phyloP scores from a whole-genome alignment of 2,329 filamentous ascomycete species.

The Scytalidium sp. region DNA sequence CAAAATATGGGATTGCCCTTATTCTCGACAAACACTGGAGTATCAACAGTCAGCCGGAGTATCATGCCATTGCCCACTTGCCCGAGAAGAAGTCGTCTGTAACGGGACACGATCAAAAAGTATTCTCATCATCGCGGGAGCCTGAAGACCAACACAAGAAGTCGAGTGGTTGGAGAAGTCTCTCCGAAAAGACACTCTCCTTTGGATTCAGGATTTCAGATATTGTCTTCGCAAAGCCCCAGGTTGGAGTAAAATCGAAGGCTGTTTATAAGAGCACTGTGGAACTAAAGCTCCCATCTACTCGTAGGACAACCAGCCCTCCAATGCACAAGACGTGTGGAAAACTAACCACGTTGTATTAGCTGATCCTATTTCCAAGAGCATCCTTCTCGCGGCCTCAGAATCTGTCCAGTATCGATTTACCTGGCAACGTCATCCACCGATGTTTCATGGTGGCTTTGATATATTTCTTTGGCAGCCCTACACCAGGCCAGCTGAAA shows the following conservation, averaged over 20 bases:
- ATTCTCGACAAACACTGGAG: background rate
- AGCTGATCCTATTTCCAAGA: background rate
- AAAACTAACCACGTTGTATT: background rate
- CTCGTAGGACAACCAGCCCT: background rate
- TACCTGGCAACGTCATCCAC: conserved; percentile 10
- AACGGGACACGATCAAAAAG: background rate
- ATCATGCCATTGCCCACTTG: background rate
- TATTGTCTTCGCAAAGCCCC: background rate
- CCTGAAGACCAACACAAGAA: background rate
- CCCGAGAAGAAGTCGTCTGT: background rate
- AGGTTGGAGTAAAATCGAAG: background rate
- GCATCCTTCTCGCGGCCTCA: background rate
- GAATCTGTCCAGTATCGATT: conserved; percentile 2
- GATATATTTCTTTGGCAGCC: conserved; percentile 8
- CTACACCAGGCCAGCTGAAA: conserved; percentile 5
- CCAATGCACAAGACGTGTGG: background rate
- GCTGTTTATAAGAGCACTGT: background rate
- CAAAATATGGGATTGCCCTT: background rate
- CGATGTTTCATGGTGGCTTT: conserved; percentile 6
- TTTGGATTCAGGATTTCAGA: background rate
- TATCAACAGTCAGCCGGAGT: background rate
- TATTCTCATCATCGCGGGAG: background rate
- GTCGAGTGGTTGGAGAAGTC: background rate
- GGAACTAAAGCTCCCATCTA: background rate
- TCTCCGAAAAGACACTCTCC: background rate